Base-by-base conservation (phyloP, 192 early-diverging fungal genomes). In the Chytriomyces hyalinus region DNA sequence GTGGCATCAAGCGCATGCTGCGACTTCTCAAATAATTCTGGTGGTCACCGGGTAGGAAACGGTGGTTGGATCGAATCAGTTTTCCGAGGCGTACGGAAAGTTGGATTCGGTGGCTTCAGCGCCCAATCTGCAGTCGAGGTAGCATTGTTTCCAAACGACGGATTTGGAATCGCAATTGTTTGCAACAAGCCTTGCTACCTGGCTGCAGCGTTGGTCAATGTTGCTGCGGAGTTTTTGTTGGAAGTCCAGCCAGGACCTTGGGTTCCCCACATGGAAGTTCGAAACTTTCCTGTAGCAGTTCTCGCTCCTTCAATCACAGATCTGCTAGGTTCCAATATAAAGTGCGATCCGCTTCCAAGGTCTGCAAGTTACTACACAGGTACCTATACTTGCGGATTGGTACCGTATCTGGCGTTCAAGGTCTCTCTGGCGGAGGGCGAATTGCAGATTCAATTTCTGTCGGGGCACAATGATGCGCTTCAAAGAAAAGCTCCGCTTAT, bases 181-280 rank as follows among this genome's bases (percentile, higher is more conserved):
- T 20, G 49, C 49, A 44, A 9, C 13, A 65, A 47, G 48, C 50
- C 70, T 36, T 67, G 70, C 28, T 43, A 67, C 59, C 47, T 72
- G 6, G 61, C 78, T 3, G 44, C 11, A 20, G 70, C 78, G 7
- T 10, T 79, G 6, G n/a, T 53, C 7, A 79, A 79, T 65, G 53
- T 74, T 3, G 71, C 59, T 6, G 63, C 71, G 2, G 78, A 79
- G 66, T 71, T 78, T 24, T 26, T 78, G 69, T 45, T 79, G 44
- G 43, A 65, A 36, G 49, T 50, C 10, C 44, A 62, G 6, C 77
- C 77, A n/a, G 69, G 69, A 17, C 73, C 73, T 28, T 75, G 73
- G 73, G 73, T 75, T 20, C 62, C 61, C 6, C 57, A 64, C 48
- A 17, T 75, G 72, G 60, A 74, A 44, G 24, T 4, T 47, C 20